A percentile compares a stretch with the other conserved stretches of the same genome.
Conservation (phyloP, 2,329 filamentous ascomycete genomes). For the Aureobasidium pullulans region DNA sequence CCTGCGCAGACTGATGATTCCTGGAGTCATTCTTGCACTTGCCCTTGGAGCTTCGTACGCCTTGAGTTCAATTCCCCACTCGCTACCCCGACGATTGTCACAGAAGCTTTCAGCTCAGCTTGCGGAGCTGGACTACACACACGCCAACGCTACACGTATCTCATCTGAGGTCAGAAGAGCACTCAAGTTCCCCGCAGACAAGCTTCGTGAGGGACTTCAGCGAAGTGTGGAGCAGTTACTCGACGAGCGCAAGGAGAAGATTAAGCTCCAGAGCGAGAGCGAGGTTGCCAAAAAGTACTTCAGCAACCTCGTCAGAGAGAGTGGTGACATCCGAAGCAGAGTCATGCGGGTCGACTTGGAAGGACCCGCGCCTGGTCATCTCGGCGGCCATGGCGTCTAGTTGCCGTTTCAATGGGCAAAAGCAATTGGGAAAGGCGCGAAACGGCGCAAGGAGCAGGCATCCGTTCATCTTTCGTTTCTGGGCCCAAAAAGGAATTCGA, state of each 20-base stretch:
- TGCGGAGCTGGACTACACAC: constrained; percentile 80
- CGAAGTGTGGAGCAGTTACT: constrained; percentile 75
- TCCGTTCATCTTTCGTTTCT: constrained; percentile 2
- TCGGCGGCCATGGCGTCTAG: constrained; percentile 9
- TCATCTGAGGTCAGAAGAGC: constrained; percentile 80
- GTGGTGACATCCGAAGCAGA: constrained; percentile 39
- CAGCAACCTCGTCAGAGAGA: constrained; percentile 66
- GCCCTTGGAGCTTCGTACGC: constrained; percentile 71
- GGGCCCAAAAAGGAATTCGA: neutral
- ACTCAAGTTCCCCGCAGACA: constrained; percentile 78
- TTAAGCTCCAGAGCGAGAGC: constrained; percentile 74
- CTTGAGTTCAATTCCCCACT: constrained; percentile 78
- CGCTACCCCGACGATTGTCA: constrained; percentile 77
- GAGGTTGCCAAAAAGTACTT: constrained; percentile 89
- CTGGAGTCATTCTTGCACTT: constrained; percentile 68
- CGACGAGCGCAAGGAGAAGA: constrained; percentile 68
- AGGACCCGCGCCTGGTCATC: constrained; percentile 37
- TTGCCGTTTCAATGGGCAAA: constrained; percentile 2
- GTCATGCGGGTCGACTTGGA: constrained; percentile 48
- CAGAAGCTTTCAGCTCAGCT: constrained; percentile 79
- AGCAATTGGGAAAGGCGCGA: constrained; percentile 7
- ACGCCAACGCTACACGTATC: constrained; percentile 79
- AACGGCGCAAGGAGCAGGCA: constrained; percentile 2
- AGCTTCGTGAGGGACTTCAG: constrained; percentile 74
- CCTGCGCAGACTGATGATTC: constrained; percentile 70